Base-by-base conservation (phyloP, 257 asterid species). In the Nicotiana attenuata region DNA sequence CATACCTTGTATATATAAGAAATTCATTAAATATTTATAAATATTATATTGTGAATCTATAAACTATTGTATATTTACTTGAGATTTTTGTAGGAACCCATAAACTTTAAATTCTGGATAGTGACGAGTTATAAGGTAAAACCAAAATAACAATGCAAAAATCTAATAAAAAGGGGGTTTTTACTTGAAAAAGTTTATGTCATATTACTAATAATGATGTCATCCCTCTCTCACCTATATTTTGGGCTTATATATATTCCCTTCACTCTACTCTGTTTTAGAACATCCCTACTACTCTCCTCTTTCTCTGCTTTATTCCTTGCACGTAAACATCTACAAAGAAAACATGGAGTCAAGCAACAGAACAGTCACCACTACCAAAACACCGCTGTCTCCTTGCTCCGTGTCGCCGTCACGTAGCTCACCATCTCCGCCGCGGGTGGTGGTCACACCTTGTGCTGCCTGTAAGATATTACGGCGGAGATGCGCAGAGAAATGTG, bases 401-500 rank as follows among this genome's bases (percentile, higher is more conserved):
- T 87, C 86, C 0, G 75, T 80, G 9, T 87, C 87, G 0, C 87
- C 89, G 45, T 83, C 87, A 33, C 28, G n/a, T n/a, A 10, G 19
- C 26, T 65, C 90, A 6, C 79, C 89, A 7, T 78, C 88, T 6
- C 84, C 86, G 1, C 88, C 88, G 0, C 77, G 83, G 28, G 65
- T 87, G 31, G 93, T 85, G 29, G 82, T 86, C 53, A 94, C 91
- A 80, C 97, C 97, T 55, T 93, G 97, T 31, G 97, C 97, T 29
- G 97, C 97, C 38, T 93, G 97, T 83, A 93, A 91, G 88, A 88
- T 93, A 41, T 61, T 93, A 3, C 87, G 97, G 19, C 85, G 97
- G 77, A 85, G 95, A 60, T 93, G 97, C 61, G 91, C 90, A 14
- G 93, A 91, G 9, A 93, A 92, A 83, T 93, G 97, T 22, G 93